These are phyloP conservation scores for Arthrinium phaeospermum DNA, from an alignment of 2,329 filamentous ascomycete genomes.

Conservation along the genomic window DNA sequence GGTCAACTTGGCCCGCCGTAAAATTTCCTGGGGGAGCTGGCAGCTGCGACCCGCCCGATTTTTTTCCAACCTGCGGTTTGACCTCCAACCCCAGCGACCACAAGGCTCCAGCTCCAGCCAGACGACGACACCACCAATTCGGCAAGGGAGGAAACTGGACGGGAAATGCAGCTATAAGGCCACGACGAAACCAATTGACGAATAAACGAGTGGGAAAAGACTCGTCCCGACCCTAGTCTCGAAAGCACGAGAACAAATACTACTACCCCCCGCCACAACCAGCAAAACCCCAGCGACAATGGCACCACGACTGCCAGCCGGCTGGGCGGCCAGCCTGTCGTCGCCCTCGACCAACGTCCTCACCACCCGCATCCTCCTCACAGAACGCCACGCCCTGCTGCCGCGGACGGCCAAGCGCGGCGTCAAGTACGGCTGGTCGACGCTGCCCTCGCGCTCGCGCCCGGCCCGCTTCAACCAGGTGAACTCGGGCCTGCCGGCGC, in stretches of 20 bases:
- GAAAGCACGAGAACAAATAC: background rate
- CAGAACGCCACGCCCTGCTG: slow-evolving; percentile 45
- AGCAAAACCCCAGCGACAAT: slow-evolving; percentile 40
- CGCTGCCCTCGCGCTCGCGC: slow-evolving; percentile 56
- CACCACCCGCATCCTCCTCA: slow-evolving; percentile 38
- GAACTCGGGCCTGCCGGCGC: slow-evolving; percentile 60
- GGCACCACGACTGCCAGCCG: slow-evolving; percentile 53
- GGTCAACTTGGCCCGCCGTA: slow-evolving; percentile 15
- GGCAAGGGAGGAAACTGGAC: background rate
- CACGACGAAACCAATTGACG: background rate
- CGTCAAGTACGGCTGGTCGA: slow-evolving; percentile 67
- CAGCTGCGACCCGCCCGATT: slow-evolving; percentile 18
- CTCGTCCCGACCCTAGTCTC: background rate
- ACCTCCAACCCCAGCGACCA: slow-evolving; percentile 4
- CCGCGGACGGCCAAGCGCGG: slow-evolving; percentile 53
- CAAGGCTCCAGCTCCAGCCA: background rate
- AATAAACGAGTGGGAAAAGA: background rate
- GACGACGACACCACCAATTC: background rate
- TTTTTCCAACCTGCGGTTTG: slow-evolving; percentile 15
- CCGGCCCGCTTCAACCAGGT: slow-evolving; percentile 67
- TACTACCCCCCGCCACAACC: background rate
- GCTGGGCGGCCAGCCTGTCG: slow-evolving; percentile 48
- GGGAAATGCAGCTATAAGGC: background rate
- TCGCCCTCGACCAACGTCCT: slow-evolving; percentile 32
- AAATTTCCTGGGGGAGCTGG: slow-evolving; percentile 1